Conservation (phyloP, 164 flowering plant genomes). For the Nymphaea colorata region DNA sequence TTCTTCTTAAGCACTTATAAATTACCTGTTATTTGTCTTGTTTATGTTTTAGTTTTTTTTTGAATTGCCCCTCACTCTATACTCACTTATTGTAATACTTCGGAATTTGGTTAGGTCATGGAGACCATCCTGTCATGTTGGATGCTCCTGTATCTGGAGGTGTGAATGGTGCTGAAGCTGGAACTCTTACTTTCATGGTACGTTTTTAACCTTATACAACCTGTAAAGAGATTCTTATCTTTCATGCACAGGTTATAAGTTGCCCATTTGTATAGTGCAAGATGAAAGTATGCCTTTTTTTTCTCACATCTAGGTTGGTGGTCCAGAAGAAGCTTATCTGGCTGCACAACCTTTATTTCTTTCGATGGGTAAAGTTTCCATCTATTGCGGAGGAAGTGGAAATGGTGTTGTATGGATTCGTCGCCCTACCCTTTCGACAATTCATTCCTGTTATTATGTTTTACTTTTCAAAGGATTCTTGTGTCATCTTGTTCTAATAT, state of each 20-base stretch:
- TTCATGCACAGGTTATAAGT: not conserved
- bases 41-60: no score
- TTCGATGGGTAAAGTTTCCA: slow-evolving; percentile 73
- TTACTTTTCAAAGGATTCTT: no score
- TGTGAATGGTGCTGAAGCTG: slow-evolving; percentile 82
- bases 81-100: no score
- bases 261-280: not conserved
- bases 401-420: slow-evolving; percentile 68
- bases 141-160: slow-evolving; percentile 99
- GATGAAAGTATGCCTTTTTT: no score
- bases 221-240: not conserved
- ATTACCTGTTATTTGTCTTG: no score
- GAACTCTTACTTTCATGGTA: slow-evolving; percentile 93
- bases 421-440: not conserved
- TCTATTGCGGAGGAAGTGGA: slow-evolving; percentile 85
- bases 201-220: not conserved
- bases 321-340: slow-evolving; percentile 58
- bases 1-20: no score
- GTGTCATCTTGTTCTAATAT: no score
- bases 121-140: slow-evolving; percentile 49
- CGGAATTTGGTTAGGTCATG: slow-evolving; percentile 12
- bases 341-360: slow-evolving; percentile 62
- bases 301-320: slow-evolving; percentile 59
- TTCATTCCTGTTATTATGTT: no score
- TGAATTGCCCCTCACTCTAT: no score